Evolutionary conservation across 1,284 basidiomycete genomes (phyloP), one percentile per base, ranked within the genome.

Genomic region (Phellopilus nigrolimitatus): DNA sequence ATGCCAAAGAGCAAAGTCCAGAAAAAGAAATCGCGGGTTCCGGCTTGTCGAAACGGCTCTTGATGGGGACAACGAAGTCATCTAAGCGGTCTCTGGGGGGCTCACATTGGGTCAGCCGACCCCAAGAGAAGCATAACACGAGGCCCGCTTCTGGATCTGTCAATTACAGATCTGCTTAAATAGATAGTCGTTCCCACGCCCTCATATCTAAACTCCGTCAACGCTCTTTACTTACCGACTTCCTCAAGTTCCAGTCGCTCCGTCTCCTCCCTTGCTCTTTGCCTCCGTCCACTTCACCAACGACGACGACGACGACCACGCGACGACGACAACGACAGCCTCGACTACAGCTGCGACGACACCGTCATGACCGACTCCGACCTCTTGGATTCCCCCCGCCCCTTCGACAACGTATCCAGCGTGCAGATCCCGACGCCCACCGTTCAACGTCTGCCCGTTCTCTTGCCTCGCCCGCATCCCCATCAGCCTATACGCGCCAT

Each of bases 401-500:
- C 31, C 31, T n/a, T n/a, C n/a, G n/a, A n/a, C n/a, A n/a, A n/a
- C 30, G 31, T 30, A 22, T 33, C 28, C 19, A n/a, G 15, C 39
- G 21, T 30, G 9, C 28, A 25, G 9, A 46, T 46, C n/a, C 43
- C 50, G 10, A 10, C 42, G 9, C 47, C 52, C 3, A 37, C 25
- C 27, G 36, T 54, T 1, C 40, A 40, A 17, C 42, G 47, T 12
- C 70, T 75, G 54, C 68, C 68, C 54, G 62, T 71, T 50, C 62
- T 73, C 56, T 62, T 68, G 36, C 59, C 65, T 37, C 64, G 71
- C 50, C 68, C 69, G 30, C 58, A 63, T 3, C 72, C 72, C 13
- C 66, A 71, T 57, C 61, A 63, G 33, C 67, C 72, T 54, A 69
- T 78, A 50, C 76, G 74, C 53, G 70, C 79, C 15, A 71, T 91